Evolutionary conservation across 2,329 filamentous ascomycete species (phyloP).

Genomic region (Teratosphaeria nubilosa): DNA sequence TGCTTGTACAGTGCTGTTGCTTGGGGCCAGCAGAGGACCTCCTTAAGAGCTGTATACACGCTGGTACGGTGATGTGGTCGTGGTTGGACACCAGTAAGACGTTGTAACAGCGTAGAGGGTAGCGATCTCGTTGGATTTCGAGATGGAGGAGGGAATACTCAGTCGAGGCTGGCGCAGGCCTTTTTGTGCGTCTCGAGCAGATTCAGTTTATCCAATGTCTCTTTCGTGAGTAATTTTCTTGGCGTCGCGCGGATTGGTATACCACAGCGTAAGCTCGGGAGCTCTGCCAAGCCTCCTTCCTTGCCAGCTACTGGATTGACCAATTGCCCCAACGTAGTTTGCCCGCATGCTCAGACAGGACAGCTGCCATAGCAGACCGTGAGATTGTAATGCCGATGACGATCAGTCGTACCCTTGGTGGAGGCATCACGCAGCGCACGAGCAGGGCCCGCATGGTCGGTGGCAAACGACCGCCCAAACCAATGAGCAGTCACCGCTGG

Average conservation of each 20-base stretch:
- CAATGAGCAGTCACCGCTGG: background rate
- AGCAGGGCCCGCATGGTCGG: background rate
- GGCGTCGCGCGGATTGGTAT: too few species aligned
- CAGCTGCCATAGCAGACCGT: too few species aligned
- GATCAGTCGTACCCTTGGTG: too few species aligned
- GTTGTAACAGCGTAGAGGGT: background rate
- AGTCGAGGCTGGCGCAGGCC: background rate
- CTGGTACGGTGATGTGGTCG: background rate
- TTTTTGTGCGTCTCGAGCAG: background rate
- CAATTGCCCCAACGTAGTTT: too few species aligned
- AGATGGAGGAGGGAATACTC: background rate
- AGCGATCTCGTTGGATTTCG: background rate
- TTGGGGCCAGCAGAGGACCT: background rate
- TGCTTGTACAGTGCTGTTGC: background rate
- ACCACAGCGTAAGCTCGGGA: too few species aligned
- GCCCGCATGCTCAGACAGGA: too few species aligned
- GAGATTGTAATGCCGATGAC: too few species aligned
- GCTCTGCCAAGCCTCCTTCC: too few species aligned
- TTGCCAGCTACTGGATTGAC: too few species aligned
- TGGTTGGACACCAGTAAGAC: background rate
- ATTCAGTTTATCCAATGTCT: too few species aligned
- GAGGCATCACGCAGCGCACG: background rate
- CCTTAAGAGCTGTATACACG: background rate
- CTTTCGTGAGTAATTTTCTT: too few species aligned
- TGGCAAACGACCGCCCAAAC: background rate